phyloP scores from a whole-genome alignment of 306 rosid genomes.

The Quercus variabilis region DNA sequence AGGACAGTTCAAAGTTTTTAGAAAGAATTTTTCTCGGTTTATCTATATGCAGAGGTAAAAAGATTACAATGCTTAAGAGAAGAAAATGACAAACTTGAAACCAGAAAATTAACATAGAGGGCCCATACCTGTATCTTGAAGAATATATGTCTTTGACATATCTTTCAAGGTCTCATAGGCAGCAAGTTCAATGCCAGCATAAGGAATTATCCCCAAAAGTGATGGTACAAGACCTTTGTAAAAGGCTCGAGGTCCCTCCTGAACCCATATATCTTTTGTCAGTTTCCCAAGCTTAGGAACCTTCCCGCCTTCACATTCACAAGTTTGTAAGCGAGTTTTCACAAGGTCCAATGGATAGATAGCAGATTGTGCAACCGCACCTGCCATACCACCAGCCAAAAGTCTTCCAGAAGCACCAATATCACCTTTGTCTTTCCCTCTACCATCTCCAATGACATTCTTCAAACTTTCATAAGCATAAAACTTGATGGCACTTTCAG shows the following conservation, averaged over 20 bases:
- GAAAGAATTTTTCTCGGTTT: too few relatives aligned
- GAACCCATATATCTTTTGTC: conserved; percentile 79
- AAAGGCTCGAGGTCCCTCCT: conserved; percentile 90
- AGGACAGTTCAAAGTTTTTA: conserved; percentile 22
- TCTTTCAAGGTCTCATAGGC: conserved; percentile 92
- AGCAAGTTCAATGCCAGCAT: conserved; percentile 94
- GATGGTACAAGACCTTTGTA: conserved; percentile 88
- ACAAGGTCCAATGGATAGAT: conserved; percentile 94
- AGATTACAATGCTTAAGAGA: neutral
- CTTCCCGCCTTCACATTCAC: conserved; percentile 50
- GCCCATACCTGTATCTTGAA: conserved; percentile 64
- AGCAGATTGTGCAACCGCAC: conserved; percentile 87
- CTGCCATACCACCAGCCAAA: conserved; percentile 83
- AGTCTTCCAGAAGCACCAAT: conserved; percentile 69
- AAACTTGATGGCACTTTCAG: conserved; percentile 91
- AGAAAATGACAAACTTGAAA: neutral
- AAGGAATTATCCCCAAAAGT: conserved; percentile 87
- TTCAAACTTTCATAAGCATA: conserved; percentile 77
- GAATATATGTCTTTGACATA: conserved; percentile 73
- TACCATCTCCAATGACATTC: conserved; percentile 41
- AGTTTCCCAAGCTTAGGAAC: conserved; percentile 61
- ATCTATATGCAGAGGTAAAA: neutral
- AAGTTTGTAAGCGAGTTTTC: conserved; percentile 82
- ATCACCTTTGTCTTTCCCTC: conserved; percentile 51
- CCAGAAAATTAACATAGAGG: neutral